These are phyloP conservation scores for Rosa chinensis DNA, from an alignment of 306 rosid species.

Conservation along the genomic window DNA sequence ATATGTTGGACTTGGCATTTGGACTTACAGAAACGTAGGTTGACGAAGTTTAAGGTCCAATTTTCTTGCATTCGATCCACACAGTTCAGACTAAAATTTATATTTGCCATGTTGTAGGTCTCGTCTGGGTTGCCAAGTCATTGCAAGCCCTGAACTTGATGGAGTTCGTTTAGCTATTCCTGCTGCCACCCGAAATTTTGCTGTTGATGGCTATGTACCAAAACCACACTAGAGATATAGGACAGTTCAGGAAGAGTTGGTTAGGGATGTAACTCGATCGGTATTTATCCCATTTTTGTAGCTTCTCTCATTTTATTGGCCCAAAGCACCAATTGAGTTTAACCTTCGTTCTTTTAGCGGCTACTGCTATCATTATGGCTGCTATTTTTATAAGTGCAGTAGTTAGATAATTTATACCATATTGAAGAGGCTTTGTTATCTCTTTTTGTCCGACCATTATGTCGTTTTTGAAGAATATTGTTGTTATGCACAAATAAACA, in stretches of 20 bases:
- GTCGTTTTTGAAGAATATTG: neutral
- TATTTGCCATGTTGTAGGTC: constrained; percentile 52
- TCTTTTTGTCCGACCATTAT: neutral
- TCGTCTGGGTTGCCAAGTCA: constrained; percentile 94
- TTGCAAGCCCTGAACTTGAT: constrained; percentile 77
- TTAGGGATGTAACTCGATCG: constrained; percentile 13
- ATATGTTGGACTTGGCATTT: constrained; percentile 95
- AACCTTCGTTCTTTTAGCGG: neutral
- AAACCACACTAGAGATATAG: constrained; percentile 67
- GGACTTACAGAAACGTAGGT: constrained; percentile 86
- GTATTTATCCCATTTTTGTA: constrained; percentile 39
- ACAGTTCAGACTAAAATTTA: constrained; percentile 2
- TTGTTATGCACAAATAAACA: too few relatives aligned
- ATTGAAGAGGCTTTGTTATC: neutral
- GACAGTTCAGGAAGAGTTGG: constrained; percentile 9
- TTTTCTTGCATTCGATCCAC: neutral
- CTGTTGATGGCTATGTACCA: constrained; percentile 86
- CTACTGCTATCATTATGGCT: neutral
- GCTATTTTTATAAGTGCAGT: neutral
- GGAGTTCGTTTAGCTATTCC: constrained; percentile 90
- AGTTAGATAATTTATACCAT: neutral
- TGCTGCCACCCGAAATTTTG: constrained; percentile 82
- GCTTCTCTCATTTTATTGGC: constrained; percentile 16
- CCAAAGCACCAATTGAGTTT: constrained; percentile 10
- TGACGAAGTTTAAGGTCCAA: neutral